Evolutionary conservation across 2,329 filamentous ascomycete genomes (phyloP).

Genomic region (Beauveria medogensis): DNA sequence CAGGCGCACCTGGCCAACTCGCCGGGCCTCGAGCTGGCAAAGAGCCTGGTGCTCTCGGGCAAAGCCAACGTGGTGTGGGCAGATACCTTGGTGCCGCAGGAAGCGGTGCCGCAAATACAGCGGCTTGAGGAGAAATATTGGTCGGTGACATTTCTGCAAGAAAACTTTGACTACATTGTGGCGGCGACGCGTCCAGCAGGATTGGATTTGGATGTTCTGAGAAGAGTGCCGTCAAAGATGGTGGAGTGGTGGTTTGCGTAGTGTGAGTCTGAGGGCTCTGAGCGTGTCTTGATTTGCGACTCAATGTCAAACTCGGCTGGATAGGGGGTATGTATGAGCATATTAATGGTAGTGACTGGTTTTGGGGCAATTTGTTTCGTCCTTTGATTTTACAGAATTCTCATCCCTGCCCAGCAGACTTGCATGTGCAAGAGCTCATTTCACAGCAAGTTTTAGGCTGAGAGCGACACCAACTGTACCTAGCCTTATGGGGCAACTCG

Average conservation of each 20-base stretch:
- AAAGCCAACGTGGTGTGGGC: slow-evolving; percentile 35
- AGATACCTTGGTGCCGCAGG: slow-evolving; percentile 36
- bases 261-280: no score
- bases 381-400: no score
- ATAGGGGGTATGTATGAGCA: no score
- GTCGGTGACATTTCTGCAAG: slow-evolving; percentile 27
- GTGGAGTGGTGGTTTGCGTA: slow-evolving; percentile 7
- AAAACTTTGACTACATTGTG: slow-evolving; percentile 34
- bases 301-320: no score
- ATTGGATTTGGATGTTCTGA: slow-evolving; percentile 32
- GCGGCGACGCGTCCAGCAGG: slow-evolving; percentile 35
- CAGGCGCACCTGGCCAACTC: slow-evolving; percentile 40
- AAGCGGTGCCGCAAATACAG: slow-evolving; percentile 30
- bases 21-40: slow-evolving; percentile 35
- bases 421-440: no score
- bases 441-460: no score
- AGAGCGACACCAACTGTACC: no score
- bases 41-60: slow-evolving; percentile 26
- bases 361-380: no score
- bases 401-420: no score
- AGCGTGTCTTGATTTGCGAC: no score
- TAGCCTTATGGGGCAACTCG: no score
- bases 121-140: slow-evolving; percentile 28
- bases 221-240: slow-evolving; percentile 18
- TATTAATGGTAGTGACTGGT: no score